phyloP scores from a whole-genome alignment of 768 basidiomycete species.

The Rhizopogon sp. region DNA sequence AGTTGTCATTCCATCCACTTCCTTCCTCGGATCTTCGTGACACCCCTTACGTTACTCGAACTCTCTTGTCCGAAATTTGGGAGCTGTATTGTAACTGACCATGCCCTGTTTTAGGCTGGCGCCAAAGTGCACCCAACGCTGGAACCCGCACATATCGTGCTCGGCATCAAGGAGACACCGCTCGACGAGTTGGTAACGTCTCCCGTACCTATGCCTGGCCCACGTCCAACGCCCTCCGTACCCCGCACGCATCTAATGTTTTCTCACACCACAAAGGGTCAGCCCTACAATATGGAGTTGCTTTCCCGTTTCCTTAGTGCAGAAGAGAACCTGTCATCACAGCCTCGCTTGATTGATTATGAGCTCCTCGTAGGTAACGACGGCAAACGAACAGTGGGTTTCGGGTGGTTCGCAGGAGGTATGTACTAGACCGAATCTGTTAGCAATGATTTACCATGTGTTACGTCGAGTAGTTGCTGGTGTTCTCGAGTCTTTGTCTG shows the following conservation, averaged over 20 bases:
- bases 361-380: conserved; percentile 64
- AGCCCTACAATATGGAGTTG: conserved; percentile 79
- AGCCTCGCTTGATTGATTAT: conserved; percentile 73
- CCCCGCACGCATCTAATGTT: conserved; percentile 84
- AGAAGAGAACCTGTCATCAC: conserved; percentile 11
- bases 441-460: background rate
- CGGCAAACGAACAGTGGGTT: conserved; percentile 79
- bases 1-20: conserved; percentile 12
- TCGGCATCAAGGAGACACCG: conserved; percentile 90
- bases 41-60: background rate
- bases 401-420: conserved; percentile 94
- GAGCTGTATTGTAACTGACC: background rate
- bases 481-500: conserved; percentile 72
- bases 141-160: conserved; percentile 61
- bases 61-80: background rate
- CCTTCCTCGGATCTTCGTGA: conserved; percentile 1
- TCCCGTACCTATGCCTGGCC: conserved; percentile 23
- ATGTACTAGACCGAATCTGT: conserved; percentile 11
- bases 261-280: conserved; percentile 87
- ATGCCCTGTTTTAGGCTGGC: conserved; percentile 54
- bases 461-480: conserved; percentile 58
- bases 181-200: conserved; percentile 52
- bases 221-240: conserved; percentile 13
- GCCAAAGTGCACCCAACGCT: conserved; percentile 59
- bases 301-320: conserved; percentile 56